Conservation (phyloP, 2,329 filamentous ascomycete species). For the Pseudocercospora fijiensis region DNA sequence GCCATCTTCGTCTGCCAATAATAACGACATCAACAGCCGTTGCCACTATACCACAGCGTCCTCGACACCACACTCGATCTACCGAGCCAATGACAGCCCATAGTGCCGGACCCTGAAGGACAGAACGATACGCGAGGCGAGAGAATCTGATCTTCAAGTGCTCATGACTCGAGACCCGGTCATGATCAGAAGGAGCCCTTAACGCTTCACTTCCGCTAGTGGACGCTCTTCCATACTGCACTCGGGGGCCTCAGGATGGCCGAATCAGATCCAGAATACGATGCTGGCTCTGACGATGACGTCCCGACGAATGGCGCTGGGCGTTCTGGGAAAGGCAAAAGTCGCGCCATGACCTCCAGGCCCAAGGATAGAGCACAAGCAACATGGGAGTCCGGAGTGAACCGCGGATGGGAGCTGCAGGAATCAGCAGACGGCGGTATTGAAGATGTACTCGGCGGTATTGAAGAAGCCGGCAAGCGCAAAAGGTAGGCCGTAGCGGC, state of each 20-base stretch:
- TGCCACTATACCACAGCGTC: background rate
- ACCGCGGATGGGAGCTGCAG: constrained; percentile 36
- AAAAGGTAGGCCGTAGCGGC: constrained; percentile 27
- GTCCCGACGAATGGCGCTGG: constrained; percentile 16
- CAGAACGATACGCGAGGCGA: background rate
- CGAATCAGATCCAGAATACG: constrained; percentile 35
- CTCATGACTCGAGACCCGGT: background rate
- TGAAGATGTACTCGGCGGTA: constrained; percentile 37
- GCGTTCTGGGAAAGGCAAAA: constrained; percentile 19
- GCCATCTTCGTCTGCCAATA: background rate
- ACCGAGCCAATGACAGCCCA: background rate
- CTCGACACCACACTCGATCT: background rate
- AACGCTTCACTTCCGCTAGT: background rate
- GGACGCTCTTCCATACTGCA: background rate
- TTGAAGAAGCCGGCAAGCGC: constrained; percentile 41
- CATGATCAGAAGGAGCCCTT: background rate
- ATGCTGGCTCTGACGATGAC: constrained; percentile 31
- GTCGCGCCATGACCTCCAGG: constrained; percentile 26
- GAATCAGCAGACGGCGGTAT: constrained; percentile 39
- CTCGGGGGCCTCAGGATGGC: constrained; percentile 26
- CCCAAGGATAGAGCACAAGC: constrained; percentile 34
- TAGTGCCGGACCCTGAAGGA: background rate
- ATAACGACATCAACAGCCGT: background rate
- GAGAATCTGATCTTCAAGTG: background rate
- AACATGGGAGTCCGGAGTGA: constrained; percentile 38